Evolutionary conservation across 208 protist genomes (phyloP).

Genomic region (Naegleria gruberi): DNA sequence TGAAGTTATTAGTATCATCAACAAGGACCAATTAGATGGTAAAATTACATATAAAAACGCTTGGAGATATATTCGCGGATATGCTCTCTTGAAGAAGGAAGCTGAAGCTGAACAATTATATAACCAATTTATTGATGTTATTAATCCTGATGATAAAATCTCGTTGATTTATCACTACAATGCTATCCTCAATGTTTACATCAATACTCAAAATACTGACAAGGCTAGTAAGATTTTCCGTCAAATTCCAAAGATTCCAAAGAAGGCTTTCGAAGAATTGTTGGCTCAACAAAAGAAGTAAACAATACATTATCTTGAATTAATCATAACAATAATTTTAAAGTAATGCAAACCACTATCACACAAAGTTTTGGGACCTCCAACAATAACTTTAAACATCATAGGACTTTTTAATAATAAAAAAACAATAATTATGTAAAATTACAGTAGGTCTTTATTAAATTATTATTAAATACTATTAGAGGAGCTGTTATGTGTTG

Average conservation of each 20-base stretch:
- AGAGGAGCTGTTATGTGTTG: no score
- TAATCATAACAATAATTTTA: no score
- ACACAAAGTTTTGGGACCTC: no score
- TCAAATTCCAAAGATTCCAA: not conserved
- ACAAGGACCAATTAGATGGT: not conserved
- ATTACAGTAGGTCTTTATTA: no score
- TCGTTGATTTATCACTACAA: not conserved
- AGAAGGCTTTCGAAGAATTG: not conserved
- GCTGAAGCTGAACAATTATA: not conserved
- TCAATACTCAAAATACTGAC: not conserved
- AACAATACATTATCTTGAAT: no score
- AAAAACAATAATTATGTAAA: no score
- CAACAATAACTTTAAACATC: no score
- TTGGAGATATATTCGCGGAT: not conserved
- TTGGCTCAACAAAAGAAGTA: not conserved
- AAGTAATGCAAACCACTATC: no score
- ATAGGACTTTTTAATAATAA: no score
- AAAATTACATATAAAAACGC: not conserved
- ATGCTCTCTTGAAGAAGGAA: not conserved
- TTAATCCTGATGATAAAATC: not conserved
- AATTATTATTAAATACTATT: no score
- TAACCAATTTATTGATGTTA: not conserved
- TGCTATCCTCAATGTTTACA: not conserved
- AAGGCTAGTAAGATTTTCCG: not conserved
- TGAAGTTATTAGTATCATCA: not conserved